These are phyloP conservation scores for Besnoitia besnoiti DNA, from an alignment of 169 alveolate species.

Conservation along the genomic window DNA sequence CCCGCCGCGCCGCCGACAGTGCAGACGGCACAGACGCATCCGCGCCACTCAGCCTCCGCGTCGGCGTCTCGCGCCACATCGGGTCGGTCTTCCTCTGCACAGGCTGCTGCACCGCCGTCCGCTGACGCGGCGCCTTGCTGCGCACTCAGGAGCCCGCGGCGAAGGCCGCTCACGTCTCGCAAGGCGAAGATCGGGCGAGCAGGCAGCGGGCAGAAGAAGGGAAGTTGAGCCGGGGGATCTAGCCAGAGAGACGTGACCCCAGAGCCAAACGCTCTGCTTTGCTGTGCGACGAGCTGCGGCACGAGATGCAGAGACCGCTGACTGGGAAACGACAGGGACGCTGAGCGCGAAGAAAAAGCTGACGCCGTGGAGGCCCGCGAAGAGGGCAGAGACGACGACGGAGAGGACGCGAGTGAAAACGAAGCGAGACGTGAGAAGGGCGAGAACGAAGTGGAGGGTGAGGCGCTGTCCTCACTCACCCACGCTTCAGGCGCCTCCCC, in stretches of 20 bases:
- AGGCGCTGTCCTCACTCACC: no score
- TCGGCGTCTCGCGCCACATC: background rate
- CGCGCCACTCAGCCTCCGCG: background rate
- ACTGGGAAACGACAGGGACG: background rate
- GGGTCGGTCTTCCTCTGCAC: background rate
- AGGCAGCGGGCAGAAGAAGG: background rate
- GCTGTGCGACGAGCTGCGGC: background rate
- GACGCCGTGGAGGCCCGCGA: background rate
- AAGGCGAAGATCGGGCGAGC: background rate
- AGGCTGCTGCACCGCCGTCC: no score
- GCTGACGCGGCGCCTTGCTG: background rate
- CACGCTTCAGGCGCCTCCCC: no score
- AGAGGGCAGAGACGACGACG: no score
- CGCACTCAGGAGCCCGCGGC: background rate
- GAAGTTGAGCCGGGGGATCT: conserved; percentile 7
- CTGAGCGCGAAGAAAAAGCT: background rate
- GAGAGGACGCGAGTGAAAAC: no score
- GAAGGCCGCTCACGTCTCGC: background rate
- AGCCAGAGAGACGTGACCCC: conserved; percentile 34
- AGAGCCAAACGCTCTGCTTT: background rate
- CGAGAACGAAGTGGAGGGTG: background rate
- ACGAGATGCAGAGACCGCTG: background rate
- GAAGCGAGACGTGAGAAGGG: no score
- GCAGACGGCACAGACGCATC: no score
- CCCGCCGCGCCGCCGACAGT: no score